These are phyloP conservation scores for Vigna trinervia DNA, from an alignment of 306 rosid genomes.

Conservation along the genomic window DNA sequence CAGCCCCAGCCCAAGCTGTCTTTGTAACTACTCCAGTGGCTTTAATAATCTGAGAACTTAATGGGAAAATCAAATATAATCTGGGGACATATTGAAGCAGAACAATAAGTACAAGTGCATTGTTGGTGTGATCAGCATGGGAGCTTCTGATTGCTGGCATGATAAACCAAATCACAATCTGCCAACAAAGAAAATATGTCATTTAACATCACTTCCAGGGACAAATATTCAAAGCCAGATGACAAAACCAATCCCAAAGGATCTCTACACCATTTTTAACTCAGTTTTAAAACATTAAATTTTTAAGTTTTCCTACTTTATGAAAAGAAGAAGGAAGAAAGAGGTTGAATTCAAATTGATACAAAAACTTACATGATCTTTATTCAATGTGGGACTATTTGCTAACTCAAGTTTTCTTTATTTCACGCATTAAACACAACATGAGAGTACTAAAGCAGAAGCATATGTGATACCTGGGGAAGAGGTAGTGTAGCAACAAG, in stretches of 20 bases:
- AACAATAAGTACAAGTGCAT: slow-evolving; percentile 78
- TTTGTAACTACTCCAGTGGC: slow-evolving; percentile 88
- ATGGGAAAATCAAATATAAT: slow-evolving; percentile 83
- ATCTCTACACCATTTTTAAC: not conserved
- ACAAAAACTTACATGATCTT: not conserved
- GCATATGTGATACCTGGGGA: slow-evolving; percentile 75
- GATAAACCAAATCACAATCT: slow-evolving; percentile 91
- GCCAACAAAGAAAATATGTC: slow-evolving; percentile 45
- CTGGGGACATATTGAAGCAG: slow-evolving; percentile 86
- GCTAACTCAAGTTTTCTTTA: not conserved
- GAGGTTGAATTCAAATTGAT: not conserved
- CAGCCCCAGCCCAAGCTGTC: slow-evolving; percentile 99
- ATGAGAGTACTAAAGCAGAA: not conserved
- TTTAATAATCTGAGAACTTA: slow-evolving; percentile 88
- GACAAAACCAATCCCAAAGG: not conserved
- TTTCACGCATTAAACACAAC: slow-evolving; percentile 1
- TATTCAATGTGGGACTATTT: not conserved
- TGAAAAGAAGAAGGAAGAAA: too few relatives aligned
- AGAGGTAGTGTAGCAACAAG: slow-evolving; percentile 84
- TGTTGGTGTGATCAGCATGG: slow-evolving; percentile 75
- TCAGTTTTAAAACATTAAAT: too few relatives aligned
- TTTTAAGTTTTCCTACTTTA: too few relatives aligned
- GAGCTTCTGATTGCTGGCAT: slow-evolving; percentile 85
- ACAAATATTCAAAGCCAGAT: not conserved
- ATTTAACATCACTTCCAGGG: slow-evolving; percentile 35